Evolutionary conservation across 306 rosid genomes (phyloP).

Genomic region (Lathyrus aphaca): DNA sequence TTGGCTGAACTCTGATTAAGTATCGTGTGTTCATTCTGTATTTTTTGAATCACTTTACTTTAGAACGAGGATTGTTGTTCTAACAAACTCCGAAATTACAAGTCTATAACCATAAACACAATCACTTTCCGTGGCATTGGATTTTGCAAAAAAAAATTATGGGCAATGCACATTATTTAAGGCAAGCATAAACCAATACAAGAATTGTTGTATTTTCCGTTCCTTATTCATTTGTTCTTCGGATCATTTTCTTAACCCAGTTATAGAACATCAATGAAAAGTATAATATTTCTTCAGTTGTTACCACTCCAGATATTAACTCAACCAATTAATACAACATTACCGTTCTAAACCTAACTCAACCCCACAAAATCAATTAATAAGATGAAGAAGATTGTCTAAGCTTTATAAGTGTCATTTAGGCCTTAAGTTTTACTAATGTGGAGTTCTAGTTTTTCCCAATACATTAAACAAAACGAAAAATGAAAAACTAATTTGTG

Average conservation of each 20-base stretch:
- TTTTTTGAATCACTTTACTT: too few species aligned
- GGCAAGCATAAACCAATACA: neutral
- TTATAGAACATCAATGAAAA: neutral
- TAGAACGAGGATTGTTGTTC: neutral
- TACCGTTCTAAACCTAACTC: neutral
- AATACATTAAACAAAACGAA: neutral
- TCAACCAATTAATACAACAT: neutral
- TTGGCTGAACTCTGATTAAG: neutral
- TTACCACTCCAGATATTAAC: neutral
- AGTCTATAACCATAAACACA: neutral
- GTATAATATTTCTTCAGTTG: neutral
- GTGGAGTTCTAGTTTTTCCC: neutral
- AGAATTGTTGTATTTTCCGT: neutral
- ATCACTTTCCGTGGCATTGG: conserved; percentile 4
- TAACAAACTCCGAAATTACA: neutral
- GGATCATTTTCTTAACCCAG: neutral
- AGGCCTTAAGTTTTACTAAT: neutral
- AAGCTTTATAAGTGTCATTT: neutral
- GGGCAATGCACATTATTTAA: neutral
- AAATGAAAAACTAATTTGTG: neutral
- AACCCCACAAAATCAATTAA: neutral
- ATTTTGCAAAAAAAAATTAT: neutral
- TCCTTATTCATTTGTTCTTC: conserved; percentile 27
- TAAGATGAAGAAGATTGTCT: neutral
- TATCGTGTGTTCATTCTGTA: neutral